Evolutionary conservation across 495 filamentous ascomycete genomes (phyloP), one percentile per base, ranked within the genome.

Genomic region (Talaromyces ruber): DNA sequence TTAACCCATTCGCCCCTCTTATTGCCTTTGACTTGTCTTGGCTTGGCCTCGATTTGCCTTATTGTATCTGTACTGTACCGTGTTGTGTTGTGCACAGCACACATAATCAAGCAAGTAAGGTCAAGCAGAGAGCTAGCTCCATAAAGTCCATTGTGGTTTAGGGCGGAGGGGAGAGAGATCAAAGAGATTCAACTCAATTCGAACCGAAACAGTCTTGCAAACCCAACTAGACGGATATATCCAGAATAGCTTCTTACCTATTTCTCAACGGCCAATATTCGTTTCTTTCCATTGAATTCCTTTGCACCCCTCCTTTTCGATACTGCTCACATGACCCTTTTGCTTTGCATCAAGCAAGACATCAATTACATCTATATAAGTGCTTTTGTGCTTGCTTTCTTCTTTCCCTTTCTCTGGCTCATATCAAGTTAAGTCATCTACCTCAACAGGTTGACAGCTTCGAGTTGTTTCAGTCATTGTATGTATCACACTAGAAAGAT

Each of bases 381-480:
- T 53, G 12, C 22, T 53, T 53, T 53, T 16, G 22, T 53, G 18
- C 26, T 53, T 28, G 50, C n/a, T 45, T 45, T 45, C 39, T 45
- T 45, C 43, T 47, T 22, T 47, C 43, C 43, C 43, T 47, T 53
- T 28, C 22, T 53, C 50, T 28, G 50, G 21, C 22, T 28, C 50
- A 53, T 28, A 51, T 21, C 50, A 53, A 25, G 25, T 28, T 24
- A 24, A 53, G 50, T 28, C 50, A 53, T 8, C 22, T 22, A 54
- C 51, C n/a, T 26, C 51, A 54, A 52, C 16, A 21, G 22, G n/a
- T 25, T 26, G 22, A 28, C 9, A 54, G 11, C 51, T 54, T 54
- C 51, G 51, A 29, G 51, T 22, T 6, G 8, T 8, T 62, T 63
- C 64, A 43, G 53, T 37, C 65, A 67, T 70, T 71, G 71, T 74